These are phyloP conservation scores for Poronia punctata DNA, from an alignment of 495 filamentous ascomycete genomes.

Conservation along the genomic window DNA sequence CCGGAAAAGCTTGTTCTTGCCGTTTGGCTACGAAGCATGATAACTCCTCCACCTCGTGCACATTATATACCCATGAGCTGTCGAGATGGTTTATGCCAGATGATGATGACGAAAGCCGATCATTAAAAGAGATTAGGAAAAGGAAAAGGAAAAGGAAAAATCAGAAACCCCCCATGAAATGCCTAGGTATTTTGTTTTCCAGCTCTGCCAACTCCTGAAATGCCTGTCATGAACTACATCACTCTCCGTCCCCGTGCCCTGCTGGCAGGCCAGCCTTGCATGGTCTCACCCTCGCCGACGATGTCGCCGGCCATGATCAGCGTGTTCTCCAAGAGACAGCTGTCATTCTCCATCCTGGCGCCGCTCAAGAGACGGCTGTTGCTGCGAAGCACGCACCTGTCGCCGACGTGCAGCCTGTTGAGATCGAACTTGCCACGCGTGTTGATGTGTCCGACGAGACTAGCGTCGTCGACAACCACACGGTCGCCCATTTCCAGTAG, in stretches of 20 bases:
- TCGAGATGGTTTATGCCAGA: too few species aligned
- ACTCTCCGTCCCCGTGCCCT: neutral
- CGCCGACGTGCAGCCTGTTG: slow-evolving; percentile 34
- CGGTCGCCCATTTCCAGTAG: slow-evolving; percentile 38
- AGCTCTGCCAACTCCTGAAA: too few species aligned
- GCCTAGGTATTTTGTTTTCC: too few species aligned
- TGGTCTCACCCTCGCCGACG: slow-evolving; percentile 32
- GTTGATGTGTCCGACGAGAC: slow-evolving; percentile 40
- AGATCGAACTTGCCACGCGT: slow-evolving; percentile 41
- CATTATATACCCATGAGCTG: too few species aligned
- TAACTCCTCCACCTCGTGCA: too few species aligned
- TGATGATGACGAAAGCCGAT: too few species aligned
- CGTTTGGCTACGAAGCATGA: too few species aligned
- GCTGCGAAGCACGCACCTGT: slow-evolving; percentile 35
- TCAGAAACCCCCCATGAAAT: too few species aligned
- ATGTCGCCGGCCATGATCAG: slow-evolving; percentile 40
- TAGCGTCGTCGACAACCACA: slow-evolving; percentile 41
- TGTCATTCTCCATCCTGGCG: slow-evolving; percentile 36
- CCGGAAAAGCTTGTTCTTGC: too few species aligned
- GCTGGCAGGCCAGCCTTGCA: slow-evolving; percentile 43
- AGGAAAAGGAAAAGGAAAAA: too few species aligned
- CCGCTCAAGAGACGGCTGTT: slow-evolving; percentile 37
- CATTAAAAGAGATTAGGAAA: too few species aligned
- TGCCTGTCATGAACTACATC: too few species aligned
- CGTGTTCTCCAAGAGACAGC: slow-evolving; percentile 41